Evolutionary conservation across 441 rosid genomes (phyloP), one percentile per base, ranked within the genome.

Genomic region (Pelargonium myrrhifolium): DNA sequence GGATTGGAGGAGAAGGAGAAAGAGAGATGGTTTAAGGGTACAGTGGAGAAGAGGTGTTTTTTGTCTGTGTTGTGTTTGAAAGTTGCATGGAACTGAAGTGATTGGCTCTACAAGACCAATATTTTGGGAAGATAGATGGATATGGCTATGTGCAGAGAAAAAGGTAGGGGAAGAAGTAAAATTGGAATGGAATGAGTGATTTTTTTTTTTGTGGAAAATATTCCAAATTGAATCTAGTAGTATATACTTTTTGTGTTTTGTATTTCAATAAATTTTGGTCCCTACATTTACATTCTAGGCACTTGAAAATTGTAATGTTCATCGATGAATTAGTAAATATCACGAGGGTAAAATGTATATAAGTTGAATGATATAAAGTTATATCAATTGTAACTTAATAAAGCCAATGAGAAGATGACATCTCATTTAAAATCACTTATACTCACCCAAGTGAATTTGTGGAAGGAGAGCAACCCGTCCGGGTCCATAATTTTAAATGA

Each of bases 31-130:
- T n/a, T 51, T 51, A 21, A 14, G 7, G 20, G 58, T 2, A n/a
- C 20, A n/a, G 58, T 51, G 58, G 37, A 31, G 37, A 51, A 15
- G 58, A n/a, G 58, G 58, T 51, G 58, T 17, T 7, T n/a, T 51
- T 15, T 51, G 58, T n/a, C 58, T 51, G 58, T 4, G 58, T 51
- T 3, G 18, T n/a, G 8, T 51, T n/a, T 51, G 18, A 18, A 51
- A n/a, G 18, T 51, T 51, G 58, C 58, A 51, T 51, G 58, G 58
- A 51, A 18, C 58, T 51, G 58, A 51, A 51, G 37, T 31, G 37
- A 31, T 31, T 31, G 37, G 58, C 58, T 51, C 58, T 51, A 51
- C 17, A n/a, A 10, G n/a, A n/a, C 58, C 58, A 51, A 15, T 18
- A 15, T 6, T 51, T 45, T 49, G 15, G 58, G 58, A 51, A 51